Base-by-base conservation (phyloP, 2,329 filamentous ascomycete species). In the Trichoderma koningiopsis region DNA sequence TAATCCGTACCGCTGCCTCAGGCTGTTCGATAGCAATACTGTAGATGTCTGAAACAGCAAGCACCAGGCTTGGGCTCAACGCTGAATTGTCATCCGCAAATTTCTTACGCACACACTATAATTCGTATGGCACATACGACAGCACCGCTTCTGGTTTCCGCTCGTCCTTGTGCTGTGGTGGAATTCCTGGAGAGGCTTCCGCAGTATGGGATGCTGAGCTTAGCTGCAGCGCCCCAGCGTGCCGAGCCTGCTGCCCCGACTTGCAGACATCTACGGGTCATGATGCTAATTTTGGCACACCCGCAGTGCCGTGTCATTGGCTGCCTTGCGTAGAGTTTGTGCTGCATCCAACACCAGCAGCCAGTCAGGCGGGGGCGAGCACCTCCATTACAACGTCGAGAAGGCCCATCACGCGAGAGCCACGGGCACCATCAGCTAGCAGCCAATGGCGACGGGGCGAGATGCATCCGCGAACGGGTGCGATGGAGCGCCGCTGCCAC, bases 231-330 rank as follows among this genome's bases (percentile, higher is more conserved):
- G 40, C 55, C n/a, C 40, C 64, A 29, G 10, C 10, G 22, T 67
- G 13, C 22, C 37, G 37, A 49, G 55, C 55, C 55, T 52, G 40
- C 52, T 16, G 55, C 24, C 29, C 55, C 22, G 29, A 31, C 40
- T 31, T 49, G 37, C 64, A 52, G 64, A 43, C n/a, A 58, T 33
- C 22, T 59, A 29, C 55, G 53, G 40, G 14, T 31, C 55, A 67
- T 67, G 64, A 37, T 59, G 16, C 64, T 67, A 67, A 35, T 59
- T 67, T 67, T 67, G 64, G 64, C 55, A 59, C 29, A 29, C 22
- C 22, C 3, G 16, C 64, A 67, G 40, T 29, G 55, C 59, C 53
- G 55, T 13, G 59, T 52, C 35, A 67, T 52, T 67, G 64, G 64
- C 13, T 40, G 55, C 64, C 64, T 67, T 67, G 64, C 52, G 40